These are phyloP conservation scores for Aspergillus avenaceus DNA, from an alignment of 495 filamentous ascomycete genomes.

Conservation along the genomic window DNA sequence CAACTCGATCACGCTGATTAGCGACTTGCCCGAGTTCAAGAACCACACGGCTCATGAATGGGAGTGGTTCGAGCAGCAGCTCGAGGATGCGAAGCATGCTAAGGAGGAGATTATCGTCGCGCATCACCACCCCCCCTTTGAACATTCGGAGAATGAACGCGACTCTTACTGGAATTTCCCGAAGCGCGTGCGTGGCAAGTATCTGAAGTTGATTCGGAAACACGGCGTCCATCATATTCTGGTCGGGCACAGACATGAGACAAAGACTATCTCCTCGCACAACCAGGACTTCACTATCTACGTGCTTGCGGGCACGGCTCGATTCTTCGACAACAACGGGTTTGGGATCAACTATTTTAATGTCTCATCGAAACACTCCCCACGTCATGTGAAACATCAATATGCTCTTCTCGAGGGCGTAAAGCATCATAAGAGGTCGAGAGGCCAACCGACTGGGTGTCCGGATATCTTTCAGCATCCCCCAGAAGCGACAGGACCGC, in stretches of 20 bases:
- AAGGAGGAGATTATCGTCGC: not conserved
- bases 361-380: not conserved
- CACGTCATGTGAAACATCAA: not conserved
- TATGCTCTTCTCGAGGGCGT: constrained; percentile 2
- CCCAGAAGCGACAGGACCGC: not conserved
- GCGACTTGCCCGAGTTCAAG: not conserved
- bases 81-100: not conserved
- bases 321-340: constrained; percentile 1
- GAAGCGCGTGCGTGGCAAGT: not conserved
- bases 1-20: constrained; percentile 3
- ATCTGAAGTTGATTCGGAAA: constrained; percentile 1
- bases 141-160: not conserved
- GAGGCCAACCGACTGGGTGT: not conserved
- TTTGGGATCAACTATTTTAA: constrained; percentile 5
- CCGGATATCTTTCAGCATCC: not conserved
- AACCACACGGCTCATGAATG: not conserved
- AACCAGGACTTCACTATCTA: constrained; percentile 1
- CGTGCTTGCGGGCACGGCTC: not conserved
- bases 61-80: constrained; percentile 1
- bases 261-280: constrained; percentile 1
- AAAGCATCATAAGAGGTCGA: constrained; percentile 1
- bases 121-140: constrained; percentile 4
- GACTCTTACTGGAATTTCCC: constrained; percentile 2
- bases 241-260: constrained; percentile 3
- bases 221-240: constrained; percentile 2